A percentile compares a stretch with the other conserved stretches of the same genome.
phyloP scores from a whole-genome alignment of 2,329 filamentous ascomycete species.

The Boeremia lycopersici region DNA sequence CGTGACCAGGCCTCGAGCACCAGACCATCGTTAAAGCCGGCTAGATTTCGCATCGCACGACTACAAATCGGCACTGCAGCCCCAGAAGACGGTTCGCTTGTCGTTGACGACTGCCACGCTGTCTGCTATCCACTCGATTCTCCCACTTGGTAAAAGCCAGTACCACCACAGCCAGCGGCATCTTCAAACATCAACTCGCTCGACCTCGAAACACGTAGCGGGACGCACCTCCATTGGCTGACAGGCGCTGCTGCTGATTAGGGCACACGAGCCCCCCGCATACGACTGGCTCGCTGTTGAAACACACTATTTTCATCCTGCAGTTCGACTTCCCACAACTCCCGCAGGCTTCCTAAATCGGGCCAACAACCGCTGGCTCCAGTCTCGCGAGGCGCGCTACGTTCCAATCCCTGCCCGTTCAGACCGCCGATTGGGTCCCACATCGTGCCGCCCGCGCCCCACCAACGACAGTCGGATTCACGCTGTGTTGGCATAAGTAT shows the following conservation, averaged over 20 bases:
- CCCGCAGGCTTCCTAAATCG: slow-evolving; percentile 29
- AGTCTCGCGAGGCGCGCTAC: slow-evolving; percentile 39
- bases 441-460: slow-evolving; percentile 32
- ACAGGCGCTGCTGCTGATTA: slow-evolving; percentile 31
- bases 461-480: slow-evolving; percentile 31
- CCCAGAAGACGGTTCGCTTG: slow-evolving; percentile 23
- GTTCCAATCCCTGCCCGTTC: slow-evolving; percentile 24
- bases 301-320: slow-evolving; percentile 43
- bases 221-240: slow-evolving; percentile 39
- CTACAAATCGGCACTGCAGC: slow-evolving; percentile 30
- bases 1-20: slow-evolving; percentile 38
- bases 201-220: slow-evolving; percentile 41
- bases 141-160: slow-evolving; percentile 8
- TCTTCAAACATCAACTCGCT: slow-evolving; percentile 37
- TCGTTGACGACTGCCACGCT: slow-evolving; percentile 20
- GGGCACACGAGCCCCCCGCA: slow-evolving; percentile 14
- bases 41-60: slow-evolving; percentile 21
- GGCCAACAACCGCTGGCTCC: slow-evolving; percentile 41
- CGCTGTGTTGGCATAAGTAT: slow-evolving; percentile 41
- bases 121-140: slow-evolving; percentile 15
- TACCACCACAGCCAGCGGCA: slow-evolving; percentile 30
- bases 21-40: slow-evolving; percentile 24
- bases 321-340: slow-evolving; percentile 37
- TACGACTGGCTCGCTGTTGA: slow-evolving; percentile 32
- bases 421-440: slow-evolving; percentile 38